A percentile compares a stretch with the other conserved stretches of the same genome.
These are phyloP conservation scores for Diaporthe nobilis DNA, from an alignment of 2,329 filamentous ascomycete species.

Conservation along the genomic window DNA sequence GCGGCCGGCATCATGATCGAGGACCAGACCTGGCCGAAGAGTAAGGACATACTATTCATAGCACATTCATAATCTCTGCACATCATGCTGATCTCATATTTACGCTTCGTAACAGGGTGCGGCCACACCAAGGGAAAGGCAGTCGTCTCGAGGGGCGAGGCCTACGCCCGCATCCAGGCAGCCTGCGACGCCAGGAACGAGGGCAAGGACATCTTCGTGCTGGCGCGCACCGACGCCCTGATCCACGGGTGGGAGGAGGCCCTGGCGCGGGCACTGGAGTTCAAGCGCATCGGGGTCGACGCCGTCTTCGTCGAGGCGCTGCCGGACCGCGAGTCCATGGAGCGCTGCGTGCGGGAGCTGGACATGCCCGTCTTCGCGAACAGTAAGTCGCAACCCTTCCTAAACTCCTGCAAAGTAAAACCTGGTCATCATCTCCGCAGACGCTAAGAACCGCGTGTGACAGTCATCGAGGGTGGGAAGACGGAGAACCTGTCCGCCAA, in stretches of 20 bases:
- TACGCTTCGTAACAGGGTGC: neutral
- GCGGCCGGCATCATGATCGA: slow-evolving; percentile 59
- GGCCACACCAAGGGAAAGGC: slow-evolving; percentile 60
- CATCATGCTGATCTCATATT: neutral
- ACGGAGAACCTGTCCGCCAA: slow-evolving; percentile 53
- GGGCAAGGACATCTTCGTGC: slow-evolving; percentile 59
- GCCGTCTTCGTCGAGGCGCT: slow-evolving; percentile 59
- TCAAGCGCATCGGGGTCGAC: slow-evolving; percentile 59
- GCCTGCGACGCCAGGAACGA: slow-evolving; percentile 56
- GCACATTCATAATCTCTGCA: too few species aligned
- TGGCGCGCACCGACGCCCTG: slow-evolving; percentile 60
- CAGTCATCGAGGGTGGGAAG: slow-evolving; percentile 50
- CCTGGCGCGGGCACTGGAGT: slow-evolving; percentile 56
- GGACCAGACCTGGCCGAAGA: slow-evolving; percentile 64
- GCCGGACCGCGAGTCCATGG: slow-evolving; percentile 59
- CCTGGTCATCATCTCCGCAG: too few species aligned
- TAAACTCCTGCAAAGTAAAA: neutral
- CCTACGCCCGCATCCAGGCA: slow-evolving; percentile 61
- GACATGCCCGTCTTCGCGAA: slow-evolving; percentile 58
- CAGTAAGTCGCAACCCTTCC: slow-evolving; percentile 44
- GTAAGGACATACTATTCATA: slow-evolving; percentile 47
- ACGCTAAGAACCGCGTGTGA: too few species aligned
- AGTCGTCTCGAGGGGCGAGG: slow-evolving; percentile 60
- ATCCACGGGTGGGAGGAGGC: slow-evolving; percentile 61
- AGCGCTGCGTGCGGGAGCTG: slow-evolving; percentile 53